Evolutionary conservation across 23 red algal genomes (phyloP).

Genomic region (Cyanidioschyzon merolae): DNA sequence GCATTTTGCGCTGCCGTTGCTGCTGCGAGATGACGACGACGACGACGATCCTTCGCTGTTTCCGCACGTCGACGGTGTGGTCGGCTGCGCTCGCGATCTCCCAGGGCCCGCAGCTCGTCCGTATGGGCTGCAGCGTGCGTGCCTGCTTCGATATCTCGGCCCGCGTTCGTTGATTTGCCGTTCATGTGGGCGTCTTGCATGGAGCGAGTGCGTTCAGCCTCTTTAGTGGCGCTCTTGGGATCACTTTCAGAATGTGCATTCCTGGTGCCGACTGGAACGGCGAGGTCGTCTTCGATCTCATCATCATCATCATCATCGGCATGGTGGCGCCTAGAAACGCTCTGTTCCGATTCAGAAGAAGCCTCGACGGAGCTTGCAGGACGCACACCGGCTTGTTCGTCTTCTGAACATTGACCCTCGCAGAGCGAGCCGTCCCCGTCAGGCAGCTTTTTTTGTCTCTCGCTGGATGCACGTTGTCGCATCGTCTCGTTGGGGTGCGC

Average conservation of each 20-base stretch:
- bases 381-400: not conserved
- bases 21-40: not conserved
- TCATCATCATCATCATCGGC: not conserved
- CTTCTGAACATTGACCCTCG: constrained; percentile 35
- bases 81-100: constrained; percentile 28
- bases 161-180: no score
- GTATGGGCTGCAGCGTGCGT: not conserved
- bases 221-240: no score
- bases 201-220: no score
- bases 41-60: constrained; percentile 23
- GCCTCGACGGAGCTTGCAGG: not conserved
- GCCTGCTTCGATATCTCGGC: no score
- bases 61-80: constrained; percentile 3
- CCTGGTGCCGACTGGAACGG: no score
- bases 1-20: not conserved
- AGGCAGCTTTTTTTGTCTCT: no score
- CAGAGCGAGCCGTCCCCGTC: no score
- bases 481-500: no score
- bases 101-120: constrained; percentile 3
- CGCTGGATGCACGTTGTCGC: no score
- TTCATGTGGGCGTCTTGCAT: no score
- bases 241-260: no score
- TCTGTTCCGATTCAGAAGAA: not conserved
- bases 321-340: not conserved
- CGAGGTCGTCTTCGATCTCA: not conserved